Evolutionary conservation across 2,329 filamentous ascomycete genomes (phyloP).

Genomic region (Cytospora chrysosperma): DNA sequence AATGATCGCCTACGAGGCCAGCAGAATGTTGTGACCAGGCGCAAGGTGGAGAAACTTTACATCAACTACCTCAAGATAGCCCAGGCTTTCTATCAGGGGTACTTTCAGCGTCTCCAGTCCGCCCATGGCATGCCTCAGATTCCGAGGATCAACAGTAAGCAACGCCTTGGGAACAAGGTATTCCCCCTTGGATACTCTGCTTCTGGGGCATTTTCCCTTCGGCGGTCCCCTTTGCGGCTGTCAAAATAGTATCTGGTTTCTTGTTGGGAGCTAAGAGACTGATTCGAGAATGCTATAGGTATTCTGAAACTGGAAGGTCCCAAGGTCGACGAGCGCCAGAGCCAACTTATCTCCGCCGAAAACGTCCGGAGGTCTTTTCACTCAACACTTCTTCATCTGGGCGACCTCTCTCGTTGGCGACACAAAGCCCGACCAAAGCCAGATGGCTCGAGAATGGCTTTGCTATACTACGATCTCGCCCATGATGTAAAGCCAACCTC

Average conservation of each 20-base stretch:
- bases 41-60: conserved; percentile 81
- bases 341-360: conserved; percentile 51
- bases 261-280: not conserved
- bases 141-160: conserved; percentile 38
- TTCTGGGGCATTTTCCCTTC: not conserved
- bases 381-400: conserved; percentile 78
- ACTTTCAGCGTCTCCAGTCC: conserved; percentile 72
- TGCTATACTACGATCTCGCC: conserved; percentile 83
- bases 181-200: not conserved
- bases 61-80: conserved; percentile 82
- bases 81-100: conserved; percentile 84
- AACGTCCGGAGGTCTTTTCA: conserved; percentile 74
- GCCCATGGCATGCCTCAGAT: conserved; percentile 53
- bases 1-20: conserved; percentile 49
- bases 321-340: conserved; percentile 43
- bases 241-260: not conserved
- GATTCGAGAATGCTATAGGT: not conserved
- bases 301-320: conserved; percentile 45
- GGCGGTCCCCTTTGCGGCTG: not conserved
- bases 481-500: conserved; percentile 74
- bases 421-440: conserved; percentile 70
- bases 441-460: conserved; percentile 74
- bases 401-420: conserved; percentile 87
- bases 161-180: not conserved
- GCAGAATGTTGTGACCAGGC: conserved; percentile 59